Evolutionary conservation across 225 moss, liverwort and hornwort species (phyloP), one percentile per base, ranked within the genome.

Genomic region (Straminergon stramineum): DNA sequence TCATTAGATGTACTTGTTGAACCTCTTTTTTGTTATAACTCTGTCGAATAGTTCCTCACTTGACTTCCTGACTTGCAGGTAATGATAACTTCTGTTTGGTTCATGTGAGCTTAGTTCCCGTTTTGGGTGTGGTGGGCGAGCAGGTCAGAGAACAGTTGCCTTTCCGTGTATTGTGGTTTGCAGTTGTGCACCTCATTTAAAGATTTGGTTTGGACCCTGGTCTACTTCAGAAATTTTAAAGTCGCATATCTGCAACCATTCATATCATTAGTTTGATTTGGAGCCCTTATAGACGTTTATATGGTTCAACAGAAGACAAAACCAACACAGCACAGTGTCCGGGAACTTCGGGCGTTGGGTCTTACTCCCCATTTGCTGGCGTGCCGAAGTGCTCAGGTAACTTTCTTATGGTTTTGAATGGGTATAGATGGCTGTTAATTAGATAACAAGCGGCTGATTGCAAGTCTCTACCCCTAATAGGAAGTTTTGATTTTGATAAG

Each of bases 51-150:
- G 86, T 79, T 84, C 52, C 79, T 90, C 57, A 78, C 52, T 48
- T 73, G 18, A 61, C 8, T 63, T 61, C 57, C 79, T 76, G 68
- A 64, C 74, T 48, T 77, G 88, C 95, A 97, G 98, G 98, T 56
- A 81, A 75, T 37, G 95, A 95, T 79, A 98, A 98, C 77, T 95
- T 97, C 81, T 97, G 96, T 88, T 91, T 97, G 53, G 98, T 98
- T 65, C 98, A 98, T 90, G 97, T 98, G 80, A 98, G 98, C 94
- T 92, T 98, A 51, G 97, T 98, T 85, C 98, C 98, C n/a, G 98
- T 98, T 45, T 91, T 98, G 85, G 96, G 97, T 48, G 97, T 97
- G 63, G 98, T 97, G 41, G 98, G 98, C 71, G 98, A 98, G 91
- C 98, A 98, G 96, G 97, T 96, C 66, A 91, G 96, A 78, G 60